Conservation (phyloP, 2,329 filamentous ascomycete species). For the Mycosphaerelloides madeirae region DNA sequence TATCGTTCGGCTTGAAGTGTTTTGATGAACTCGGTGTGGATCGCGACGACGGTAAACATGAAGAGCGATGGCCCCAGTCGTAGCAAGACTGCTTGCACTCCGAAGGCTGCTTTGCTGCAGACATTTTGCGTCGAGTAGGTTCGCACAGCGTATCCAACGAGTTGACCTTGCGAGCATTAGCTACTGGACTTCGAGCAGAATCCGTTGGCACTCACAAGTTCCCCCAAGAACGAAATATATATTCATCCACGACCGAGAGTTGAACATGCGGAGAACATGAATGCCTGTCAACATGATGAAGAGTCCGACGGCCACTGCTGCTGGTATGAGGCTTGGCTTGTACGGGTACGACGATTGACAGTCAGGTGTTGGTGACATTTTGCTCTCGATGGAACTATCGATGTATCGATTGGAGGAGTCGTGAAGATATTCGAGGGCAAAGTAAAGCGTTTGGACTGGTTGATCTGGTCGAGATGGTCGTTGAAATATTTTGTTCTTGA, state of each 20-base stretch:
- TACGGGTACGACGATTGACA: too few species aligned
- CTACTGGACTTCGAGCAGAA: background rate
- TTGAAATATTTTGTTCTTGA: too few species aligned
- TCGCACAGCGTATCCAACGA: constrained; percentile 4
- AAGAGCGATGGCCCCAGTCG: constrained; percentile 7
- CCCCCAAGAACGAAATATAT: constrained; percentile 9
- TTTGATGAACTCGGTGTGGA: constrained; percentile 6
- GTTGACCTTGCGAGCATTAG: constrained; percentile 2
- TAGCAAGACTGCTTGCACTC: constrained; percentile 5
- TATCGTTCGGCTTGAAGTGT: constrained; percentile 1
- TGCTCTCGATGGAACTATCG: too few species aligned
- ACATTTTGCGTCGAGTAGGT: constrained; percentile 1
- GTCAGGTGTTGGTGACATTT: too few species aligned
- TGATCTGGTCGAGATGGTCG: too few species aligned
- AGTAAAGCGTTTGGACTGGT: too few species aligned
- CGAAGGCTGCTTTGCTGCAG: constrained; percentile 5
- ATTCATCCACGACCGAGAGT: constrained; percentile 6
- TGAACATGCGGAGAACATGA: constrained; percentile 1
- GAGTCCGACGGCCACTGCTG: constrained; percentile 5
- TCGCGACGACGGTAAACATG: constrained; percentile 8
- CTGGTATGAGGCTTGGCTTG: constrained; percentile 5
- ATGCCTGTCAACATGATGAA: constrained; percentile 1
- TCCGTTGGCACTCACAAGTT: constrained; percentile 1
- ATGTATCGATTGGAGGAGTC: too few species aligned
- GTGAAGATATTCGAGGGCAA: too few species aligned